A percentile compares a stretch with the other conserved stretches of the same genome.
These are phyloP conservation scores for Annona cherimola DNA, from an alignment of 164 flowering plant species.

Conservation along the genomic window DNA sequence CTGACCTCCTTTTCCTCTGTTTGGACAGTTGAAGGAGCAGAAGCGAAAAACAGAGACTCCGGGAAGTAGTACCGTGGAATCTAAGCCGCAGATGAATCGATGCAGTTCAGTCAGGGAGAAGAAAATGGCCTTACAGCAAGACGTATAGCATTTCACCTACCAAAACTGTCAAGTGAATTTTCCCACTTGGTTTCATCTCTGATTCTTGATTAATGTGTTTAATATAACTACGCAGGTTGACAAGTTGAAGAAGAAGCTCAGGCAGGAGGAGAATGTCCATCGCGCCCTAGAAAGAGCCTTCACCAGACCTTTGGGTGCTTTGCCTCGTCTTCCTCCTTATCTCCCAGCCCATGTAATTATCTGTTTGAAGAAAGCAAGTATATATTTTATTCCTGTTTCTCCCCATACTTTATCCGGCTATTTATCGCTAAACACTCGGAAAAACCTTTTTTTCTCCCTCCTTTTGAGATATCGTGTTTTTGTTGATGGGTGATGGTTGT, in stretches of 20 bases:
- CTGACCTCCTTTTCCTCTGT: neutral
- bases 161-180: no score
- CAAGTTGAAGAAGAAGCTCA: conserved; percentile 77
- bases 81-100: conserved; percentile 29
- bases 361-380: neutral
- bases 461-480: neutral
- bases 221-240: conserved; percentile 49
- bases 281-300: conserved; percentile 88
- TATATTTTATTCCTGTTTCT: neutral
- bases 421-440: neutral
- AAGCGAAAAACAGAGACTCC: conserved; percentile 44
- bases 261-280: conserved; percentile 81
- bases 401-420: neutral
- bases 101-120: conserved; percentile 44
- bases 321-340: conserved; percentile 94
- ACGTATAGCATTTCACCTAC: conserved; percentile 37
- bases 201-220: neutral
- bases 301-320: conserved; percentile 78
- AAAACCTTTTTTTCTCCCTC: neutral
- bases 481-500: neutral
- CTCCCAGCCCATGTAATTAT: conserved; percentile 68
- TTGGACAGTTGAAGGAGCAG: conserved; percentile 11
- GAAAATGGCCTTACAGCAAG: conserved; percentile 75
- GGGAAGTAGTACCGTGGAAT: conserved; percentile 24
- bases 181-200: neutral